Base-by-base conservation (phyloP, 768 basidiomycete species). In the Hygrocybe punicea region DNA sequence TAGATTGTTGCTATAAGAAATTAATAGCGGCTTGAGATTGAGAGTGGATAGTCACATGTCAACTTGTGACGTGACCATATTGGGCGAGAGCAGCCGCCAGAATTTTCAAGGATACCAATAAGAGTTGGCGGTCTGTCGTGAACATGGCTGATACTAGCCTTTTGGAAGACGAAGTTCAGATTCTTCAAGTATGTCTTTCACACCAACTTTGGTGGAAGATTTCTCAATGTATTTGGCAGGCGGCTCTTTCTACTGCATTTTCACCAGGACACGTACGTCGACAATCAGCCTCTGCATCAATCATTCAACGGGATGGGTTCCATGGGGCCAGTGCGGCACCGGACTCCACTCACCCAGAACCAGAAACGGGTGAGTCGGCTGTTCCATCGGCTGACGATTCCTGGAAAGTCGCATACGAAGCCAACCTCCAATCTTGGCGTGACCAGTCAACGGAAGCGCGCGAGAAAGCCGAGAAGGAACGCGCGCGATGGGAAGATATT, bases 391-490 rank as follows among this genome's bases (percentile, higher is more conserved):
- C 63, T 17, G 73, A 81, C 35, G 83, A 83, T 21, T 60, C 73
- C 7, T 89, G 87, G 86, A 85, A 86, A 63, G 71, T 72, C 14
- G 79, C 84, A 64, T 89, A 91, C 66, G 85, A 91, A 51, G 72
- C 81, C 1, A 85, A 89, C 42, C 75, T 89, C 10, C 76, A 79
- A 51, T 72, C 77, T 55, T 93, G 91, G 91, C 85, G 85, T 39
- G 81, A 81, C 21, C 82, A 84, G 63, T 86, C 85, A 37, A 85
- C 89, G 29, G 81, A 82, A 58, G 85, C 84, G 44, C 85, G 89
- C 51, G 76, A 82, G 66, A 90, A 86, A 67, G 87, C 89, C 8
- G 90, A 91, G 73, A 79, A 77, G 59, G 83, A 85, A 69, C 86
- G 90, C 9, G 79, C 78, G 42, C 77, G 78, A 59, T 93, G 88